Percentiles rank a stretch among this genome's conserved stretches.
phyloP scores from a whole-genome alignment of 306 rosid genomes.

The Castanopsis chinensis region DNA sequence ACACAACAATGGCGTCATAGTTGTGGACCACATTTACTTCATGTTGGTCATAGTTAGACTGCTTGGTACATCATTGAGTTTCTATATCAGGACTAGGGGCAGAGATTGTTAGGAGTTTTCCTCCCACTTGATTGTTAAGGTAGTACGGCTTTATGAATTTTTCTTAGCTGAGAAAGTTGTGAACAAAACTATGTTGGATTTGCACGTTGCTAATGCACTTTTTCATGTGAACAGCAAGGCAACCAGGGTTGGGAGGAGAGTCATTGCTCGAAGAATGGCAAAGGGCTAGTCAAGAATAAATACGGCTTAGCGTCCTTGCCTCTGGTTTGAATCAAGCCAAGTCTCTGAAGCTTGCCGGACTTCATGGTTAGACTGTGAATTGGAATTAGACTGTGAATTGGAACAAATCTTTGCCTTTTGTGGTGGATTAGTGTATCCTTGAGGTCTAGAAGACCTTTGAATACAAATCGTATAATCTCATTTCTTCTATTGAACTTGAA shows the following conservation, averaged over 20 bases:
- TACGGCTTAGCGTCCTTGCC: constrained; percentile 63
- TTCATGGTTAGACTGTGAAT: constrained; percentile 6
- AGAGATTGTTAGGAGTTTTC: neutral
- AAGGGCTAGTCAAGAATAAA: constrained; percentile 84
- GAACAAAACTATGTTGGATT: neutral
- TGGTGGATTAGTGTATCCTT: neutral
- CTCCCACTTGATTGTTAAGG: neutral
- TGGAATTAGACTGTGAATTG: neutral
- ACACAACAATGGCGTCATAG: constrained; percentile 59
- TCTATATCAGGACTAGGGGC: neutral
- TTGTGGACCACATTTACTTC: neutral
- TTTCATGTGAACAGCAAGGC: constrained; percentile 71
- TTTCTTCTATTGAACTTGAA: neutral
- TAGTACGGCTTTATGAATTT: neutral
- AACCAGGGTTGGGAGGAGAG: constrained; percentile 89
- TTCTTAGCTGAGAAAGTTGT: neutral
- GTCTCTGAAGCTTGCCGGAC: constrained; percentile 14
- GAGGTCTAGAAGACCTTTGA: neutral
- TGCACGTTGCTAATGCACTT: constrained; percentile 10
- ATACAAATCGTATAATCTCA: neutral
- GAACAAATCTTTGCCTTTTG: constrained; percentile 2
- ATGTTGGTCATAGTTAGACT: neutral
- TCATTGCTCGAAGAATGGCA: constrained; percentile 88
- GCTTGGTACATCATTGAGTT: neutral
- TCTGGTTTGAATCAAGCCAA: constrained; percentile 16